Conservation (phyloP, 495 filamentous ascomycete species). For the Talaromyces trachyspermus region DNA sequence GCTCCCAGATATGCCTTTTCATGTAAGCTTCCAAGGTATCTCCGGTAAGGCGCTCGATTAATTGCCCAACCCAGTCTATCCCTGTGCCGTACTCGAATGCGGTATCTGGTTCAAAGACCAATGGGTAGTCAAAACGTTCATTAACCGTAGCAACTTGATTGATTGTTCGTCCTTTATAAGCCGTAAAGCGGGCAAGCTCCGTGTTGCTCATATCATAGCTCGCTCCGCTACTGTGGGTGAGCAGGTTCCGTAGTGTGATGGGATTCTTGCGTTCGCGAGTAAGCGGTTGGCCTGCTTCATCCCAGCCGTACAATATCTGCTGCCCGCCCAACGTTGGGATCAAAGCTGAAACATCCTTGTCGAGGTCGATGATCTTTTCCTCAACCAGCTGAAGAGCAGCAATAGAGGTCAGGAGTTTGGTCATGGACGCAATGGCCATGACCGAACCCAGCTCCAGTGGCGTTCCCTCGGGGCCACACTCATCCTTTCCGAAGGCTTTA, state of each 20-base stretch:
- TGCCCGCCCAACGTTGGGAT: not conserved
- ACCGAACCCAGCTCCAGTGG: constrained; percentile 26
- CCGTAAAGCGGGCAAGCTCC: not conserved
- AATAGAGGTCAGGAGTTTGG: constrained; percentile 42
- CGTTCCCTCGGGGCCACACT: not conserved
- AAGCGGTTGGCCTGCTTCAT: not conserved
- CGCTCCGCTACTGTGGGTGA: not conserved
- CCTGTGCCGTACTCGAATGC: constrained; percentile 33
- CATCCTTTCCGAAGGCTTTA: not conserved
- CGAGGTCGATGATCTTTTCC: not conserved
- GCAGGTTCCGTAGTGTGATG: not conserved
- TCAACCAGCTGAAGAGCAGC: constrained; percentile 51
- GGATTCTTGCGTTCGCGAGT: not conserved
- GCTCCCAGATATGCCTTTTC: constrained; percentile 28
- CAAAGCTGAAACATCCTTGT: not conserved
- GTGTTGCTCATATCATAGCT: not conserved
- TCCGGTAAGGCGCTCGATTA: constrained; percentile 26
- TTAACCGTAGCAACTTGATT: not conserved
- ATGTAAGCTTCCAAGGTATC: constrained; percentile 32
- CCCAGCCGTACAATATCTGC: not conserved
- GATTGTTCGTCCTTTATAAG: not conserved
- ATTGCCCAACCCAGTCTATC: constrained; percentile 37
- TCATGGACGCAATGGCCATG: constrained; percentile 49
- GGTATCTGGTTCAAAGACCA: constrained; percentile 36
- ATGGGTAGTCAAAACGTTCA: constrained; percentile 13